These are phyloP conservation scores for Persicaria maculosa DNA, from an alignment of 148 eudicot species.

Conservation along the genomic window DNA sequence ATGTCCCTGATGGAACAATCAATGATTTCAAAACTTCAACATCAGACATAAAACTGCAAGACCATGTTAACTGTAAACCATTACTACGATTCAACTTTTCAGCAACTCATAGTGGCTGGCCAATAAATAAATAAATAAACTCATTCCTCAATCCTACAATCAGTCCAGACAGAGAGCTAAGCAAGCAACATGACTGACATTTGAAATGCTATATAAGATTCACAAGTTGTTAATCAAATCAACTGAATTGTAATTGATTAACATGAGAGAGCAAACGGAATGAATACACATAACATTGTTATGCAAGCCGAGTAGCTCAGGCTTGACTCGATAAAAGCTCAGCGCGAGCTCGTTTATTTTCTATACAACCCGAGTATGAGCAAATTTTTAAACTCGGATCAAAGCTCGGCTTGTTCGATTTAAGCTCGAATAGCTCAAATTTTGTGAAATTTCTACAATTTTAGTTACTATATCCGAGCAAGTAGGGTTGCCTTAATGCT, in stretches of 20 bases:
- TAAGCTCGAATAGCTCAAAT: too few relatives aligned
- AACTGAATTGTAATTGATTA: not conserved
- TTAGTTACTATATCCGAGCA: too few relatives aligned
- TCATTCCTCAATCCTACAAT: not conserved
- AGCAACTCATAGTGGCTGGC: not conserved
- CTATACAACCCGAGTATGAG: too few relatives aligned
- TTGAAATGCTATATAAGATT: not conserved
- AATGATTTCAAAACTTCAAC: not conserved
- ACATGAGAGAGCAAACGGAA: not conserved
- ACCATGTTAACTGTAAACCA: not conserved
- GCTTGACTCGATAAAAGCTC: too few relatives aligned
- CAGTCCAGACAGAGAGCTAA: not conserved
- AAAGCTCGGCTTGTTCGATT: too few relatives aligned
- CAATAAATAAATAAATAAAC: too few relatives aligned
- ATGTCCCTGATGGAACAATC: conserved; percentile 45
- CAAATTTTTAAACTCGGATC: too few relatives aligned
- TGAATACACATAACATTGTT: not conserved
- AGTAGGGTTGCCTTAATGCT: too few relatives aligned
- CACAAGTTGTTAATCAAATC: not conserved
- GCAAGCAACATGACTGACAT: not conserved
- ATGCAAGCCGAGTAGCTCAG: too few relatives aligned
- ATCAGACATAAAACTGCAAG: not conserved
- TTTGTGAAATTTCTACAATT: too few relatives aligned
- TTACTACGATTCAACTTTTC: too few relatives aligned
- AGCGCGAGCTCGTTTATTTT: too few relatives aligned